Evolutionary conservation across 768 basidiomycete species (phyloP), one percentile per base, ranked within the genome.

Genomic region (Boletus sensibilis): DNA sequence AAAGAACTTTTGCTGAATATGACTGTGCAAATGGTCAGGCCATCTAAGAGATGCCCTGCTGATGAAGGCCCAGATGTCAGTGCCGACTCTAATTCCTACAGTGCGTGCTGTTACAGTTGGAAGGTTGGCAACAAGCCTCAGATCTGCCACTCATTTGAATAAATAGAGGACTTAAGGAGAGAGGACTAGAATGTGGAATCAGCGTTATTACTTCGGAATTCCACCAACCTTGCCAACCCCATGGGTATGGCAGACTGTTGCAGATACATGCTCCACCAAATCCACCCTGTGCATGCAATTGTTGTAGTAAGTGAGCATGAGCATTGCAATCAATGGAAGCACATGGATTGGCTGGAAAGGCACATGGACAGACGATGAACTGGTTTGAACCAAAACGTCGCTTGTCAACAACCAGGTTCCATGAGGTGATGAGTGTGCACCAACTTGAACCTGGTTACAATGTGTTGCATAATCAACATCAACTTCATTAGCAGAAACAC

Each of bases 361-460:
- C 12, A 53, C 21, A 20, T 5, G 5, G 12, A 33, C 9, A 10
- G 13, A 31, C 18, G 13, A 33, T 0, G 40, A 13, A 20, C 2
- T 39, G 47, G 29, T 3, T 40, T 23, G 43, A 41, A 44, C 48
- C 45, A 54, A 60, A 54, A 61, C 62, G 62, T 55, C 60, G 62
- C 13, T n/a, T 64, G 53, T 63, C 63, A 64, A 64, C 45, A n/a
- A 49, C 56, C 56, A 58, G 44, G 20, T 0, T 42, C 43, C 63
- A 65, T 54, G 64, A 65, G 63, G 64, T n/a, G n/a, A n/a, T n/a
- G n/a, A n/a, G n/a, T n/a, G n/a, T n/a, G n/a, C n/a, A n/a, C n/a
- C n/a, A n/a, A n/a, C n/a, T n/a, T n/a, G n/a, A n/a, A n/a, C n/a
- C n/a, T n/a, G n/a, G n/a, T n/a, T 27, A 27, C 25, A 27, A 5